Evolutionary conservation across 2,329 filamentous ascomycete genomes (phyloP), one percentile per base, ranked within the genome.

Genomic region (Pseudogymnoascus sp.): DNA sequence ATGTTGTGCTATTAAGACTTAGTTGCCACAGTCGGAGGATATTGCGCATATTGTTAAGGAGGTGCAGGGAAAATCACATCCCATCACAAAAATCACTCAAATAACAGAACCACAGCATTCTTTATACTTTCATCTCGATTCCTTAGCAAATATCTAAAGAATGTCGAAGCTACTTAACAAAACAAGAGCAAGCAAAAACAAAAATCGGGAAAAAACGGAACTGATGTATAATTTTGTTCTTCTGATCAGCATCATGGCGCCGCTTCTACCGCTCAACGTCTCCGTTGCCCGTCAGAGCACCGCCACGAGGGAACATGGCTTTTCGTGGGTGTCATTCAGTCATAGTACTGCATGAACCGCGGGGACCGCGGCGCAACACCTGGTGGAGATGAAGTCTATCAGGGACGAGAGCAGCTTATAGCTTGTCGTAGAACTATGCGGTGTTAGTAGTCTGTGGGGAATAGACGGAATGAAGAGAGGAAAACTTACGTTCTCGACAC

Each of bases 361-460:
- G 33, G 58, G 12, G 7, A 59, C 37, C 21, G 38, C 26, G 58
- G 38, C n/a, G 64, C 63, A 68, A 61, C 45, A 66, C 63, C 61
- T 64, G 60, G 58, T 65, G 65, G 66, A 62, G 66, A 69, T 63
- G 65, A 67, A 65, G 68, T 72, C 70, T 72, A 71, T 70, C 68
- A 68, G 65, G 49, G 62, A 62, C 60, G 65, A 69, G 68, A 68
- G 63, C 61, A 68, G 62, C 70, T 85, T 96, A 97, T 83, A 97
- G 88, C 89, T 97, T 97, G 88, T 97, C 92, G 82, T 96, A 96
- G 89, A 96, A 96, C 90, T 96, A 74, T 72, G 72, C 69, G 69
- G 31, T 60, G 58, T 68, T 68, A 78, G 83, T 75, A 81, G 75
- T 66, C 70, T 61, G 23, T 43, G 49, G 59, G 62, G 67, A 29